These are phyloP conservation scores for Puccinia novopanici DNA, from an alignment of 1,284 basidiomycete species.

Conservation along the genomic window DNA sequence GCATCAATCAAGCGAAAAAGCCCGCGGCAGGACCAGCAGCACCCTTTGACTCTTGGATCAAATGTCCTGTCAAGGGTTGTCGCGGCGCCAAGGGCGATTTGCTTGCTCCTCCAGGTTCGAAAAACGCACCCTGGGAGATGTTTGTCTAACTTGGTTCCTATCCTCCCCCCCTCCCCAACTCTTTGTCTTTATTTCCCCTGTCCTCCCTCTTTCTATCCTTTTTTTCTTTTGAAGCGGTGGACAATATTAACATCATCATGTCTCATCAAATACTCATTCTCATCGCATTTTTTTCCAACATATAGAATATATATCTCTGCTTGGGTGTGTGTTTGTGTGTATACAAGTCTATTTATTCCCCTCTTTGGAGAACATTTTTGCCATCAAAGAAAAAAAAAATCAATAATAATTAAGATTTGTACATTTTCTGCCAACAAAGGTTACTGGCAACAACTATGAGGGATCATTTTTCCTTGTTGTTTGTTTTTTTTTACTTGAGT, in stretches of 20 bases:
- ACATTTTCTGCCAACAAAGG: too few relatives aligned
- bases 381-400: too few relatives aligned
- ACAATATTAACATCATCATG: not conserved
- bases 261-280: not conserved
- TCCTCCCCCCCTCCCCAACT: not conserved
- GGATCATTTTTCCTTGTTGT: too few relatives aligned
- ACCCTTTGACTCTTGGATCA: constrained; percentile 6
- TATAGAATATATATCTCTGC: too few relatives aligned
- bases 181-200: not conserved
- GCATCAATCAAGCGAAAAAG: not conserved
- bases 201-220: not conserved
- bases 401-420: too few relatives aligned
- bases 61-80: constrained; percentile 46
- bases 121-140: constrained; percentile 47
- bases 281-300: too few relatives aligned
- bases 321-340: too few relatives aligned
- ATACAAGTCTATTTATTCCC: too few relatives aligned
- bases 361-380: too few relatives aligned
- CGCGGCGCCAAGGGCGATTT: constrained; percentile 33
- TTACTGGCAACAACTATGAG: too few relatives aligned
- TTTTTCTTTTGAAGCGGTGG: not conserved
- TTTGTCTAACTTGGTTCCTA: constrained; percentile 26
- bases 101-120: constrained; percentile 20
- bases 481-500: too few relatives aligned
- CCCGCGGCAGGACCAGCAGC: not conserved